Base-by-base conservation (phyloP, 352 stramenopile genomes). In the Pythium folliculosum region DNA sequence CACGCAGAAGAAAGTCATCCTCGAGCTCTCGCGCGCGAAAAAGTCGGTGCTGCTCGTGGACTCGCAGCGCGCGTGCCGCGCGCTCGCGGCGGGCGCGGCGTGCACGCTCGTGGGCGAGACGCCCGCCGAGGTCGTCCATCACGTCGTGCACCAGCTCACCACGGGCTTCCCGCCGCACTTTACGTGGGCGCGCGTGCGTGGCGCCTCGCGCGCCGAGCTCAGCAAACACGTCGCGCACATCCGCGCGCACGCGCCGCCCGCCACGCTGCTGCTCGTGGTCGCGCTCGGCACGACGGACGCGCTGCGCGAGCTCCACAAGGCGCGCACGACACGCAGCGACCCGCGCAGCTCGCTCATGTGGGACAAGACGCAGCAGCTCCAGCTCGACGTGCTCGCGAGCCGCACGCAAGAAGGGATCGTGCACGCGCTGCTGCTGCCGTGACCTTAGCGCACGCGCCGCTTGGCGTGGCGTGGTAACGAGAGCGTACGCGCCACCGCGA, bases 31-130 rank as follows among this genome's bases (percentile, higher is more conserved):
- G 10, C 60, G 69, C 23, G 67, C 74, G 38, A 94, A 94, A 61
- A 95, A 94, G 61, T 92, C 87, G 23, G 83, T 82, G 19, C 64
- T 95, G 27, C 80, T 95, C 62, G 80, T 94, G 12, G 87, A 95
- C 56, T 80, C 77, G n/a, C 67, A 79, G 63, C 77, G 80, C 19
- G 72, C 82, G 4, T 89, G 85, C 51, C 80, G 87, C 22, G 81
- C 83, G 14, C 71, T 95, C 4, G 85, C 81, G 44, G 81, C 74
- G 4, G 84, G 83, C 23, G 77, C 85, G 7, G 85, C 84, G 14
- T 86, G 79, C 44, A 78, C 80, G 40, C 83, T 95, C 57, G 76
- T 82, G 14, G 80, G 75, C 16, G 81, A 91, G 50, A 64, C 57
- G 16, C 75, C 82, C 19, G 60, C 64, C 43, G 69, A 88, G 35